Evolutionary conservation across 1,139 yeast species (phyloP), one percentile per base, ranked within the genome.

Genomic region (Kluyveromyces sp.): DNA sequence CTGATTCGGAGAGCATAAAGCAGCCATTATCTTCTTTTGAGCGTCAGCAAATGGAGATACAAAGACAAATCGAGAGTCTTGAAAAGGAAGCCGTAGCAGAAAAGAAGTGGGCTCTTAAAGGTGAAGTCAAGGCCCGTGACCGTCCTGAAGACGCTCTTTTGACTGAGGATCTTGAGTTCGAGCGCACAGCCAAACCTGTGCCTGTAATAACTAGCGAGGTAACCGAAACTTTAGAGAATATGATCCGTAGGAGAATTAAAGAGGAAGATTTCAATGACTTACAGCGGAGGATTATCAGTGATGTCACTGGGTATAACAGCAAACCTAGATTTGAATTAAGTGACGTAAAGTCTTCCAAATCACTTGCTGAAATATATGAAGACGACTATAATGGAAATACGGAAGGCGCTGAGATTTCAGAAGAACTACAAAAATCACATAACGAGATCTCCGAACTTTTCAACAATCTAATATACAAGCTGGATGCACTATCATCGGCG

Each of bases 31-130:
- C 96, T 0, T 77, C 87, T 3, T 87, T 78, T 60, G 95, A 92
- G 62, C 83, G 77, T 55, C 94, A 88, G 60, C 97, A 89, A 63
- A 70, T 72, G 44, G 78, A 77, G 47, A 72, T 92, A 30, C 85
- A 82, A 58, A 73, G 74, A 35, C 95, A 92, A 64, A 92, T 92
- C 49, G 76, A 75, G 33, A 73, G 76, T 54, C 70, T 88, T 42
- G 98, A 92, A 65, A 78, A 80, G 31, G 97, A 89, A 60, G 81
- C 94, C 25, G 80, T 92, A 22, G 92, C 88, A 1, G 92, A 84
- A 49, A 92, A 92, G 69, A 81, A 81, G 57, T 92, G 98, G 98
- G 80, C 95, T 7, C 74, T 89, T 74, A 83, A 81, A 60, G 98
- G 98, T 64, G 98, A 92, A 66, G 88, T 87, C 2, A 75, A 77